Base-by-base conservation (phyloP, 108 stramenopile genomes). In the Stephanodiscus triporus region DNA sequence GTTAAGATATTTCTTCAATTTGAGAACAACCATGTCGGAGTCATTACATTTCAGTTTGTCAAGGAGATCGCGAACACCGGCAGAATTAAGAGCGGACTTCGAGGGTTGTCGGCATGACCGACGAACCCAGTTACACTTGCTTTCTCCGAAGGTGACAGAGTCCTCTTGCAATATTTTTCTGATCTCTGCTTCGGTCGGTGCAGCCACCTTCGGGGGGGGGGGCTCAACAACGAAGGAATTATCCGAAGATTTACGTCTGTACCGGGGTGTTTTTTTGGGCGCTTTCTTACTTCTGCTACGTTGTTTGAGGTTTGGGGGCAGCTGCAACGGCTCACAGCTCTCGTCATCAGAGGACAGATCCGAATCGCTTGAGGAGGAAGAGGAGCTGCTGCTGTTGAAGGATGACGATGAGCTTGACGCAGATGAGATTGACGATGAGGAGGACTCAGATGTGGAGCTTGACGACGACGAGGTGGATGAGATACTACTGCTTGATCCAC, bases 1-100 rank as follows among this genome's bases (percentile, higher is more conserved):
- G 57, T 78, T 91, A 42, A 96, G 64, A 74, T 89, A 95, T 59
- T 95, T 95, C 72, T 97, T 97, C 88, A 95, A 78, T 68, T 97
- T 97, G 66, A 97, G 78, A 36, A 97, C 94, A 42, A 89, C 90
- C 88, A 95, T 91, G 45, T 91, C 91, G 36, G 83, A 78, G 68
- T 95, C 88, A 75, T 96, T 94, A 30, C 47, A 72, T 27, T 73
- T 77, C 42, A 97, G 81, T 64, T 91, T 94, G 50, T 88, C 83
- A 16, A 93, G 48, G 53, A 97, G 80, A 43, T 81, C 78, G 32
- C 79, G 75, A 13, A 95, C 75, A 58, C 68, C 66, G 24, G 85
- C 83, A 13, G 90, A 69, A 55, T 84, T 86, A 11, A 96, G 64
- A n/a, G 81, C 73, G 37, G 82, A 81, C 45, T 81, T 77, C 0